Percentiles rank a stretch among this genome's conserved stretches.
phyloP scores from a whole-genome alignment of 257 asterid species.

The Nicotiana tabacum region DNA sequence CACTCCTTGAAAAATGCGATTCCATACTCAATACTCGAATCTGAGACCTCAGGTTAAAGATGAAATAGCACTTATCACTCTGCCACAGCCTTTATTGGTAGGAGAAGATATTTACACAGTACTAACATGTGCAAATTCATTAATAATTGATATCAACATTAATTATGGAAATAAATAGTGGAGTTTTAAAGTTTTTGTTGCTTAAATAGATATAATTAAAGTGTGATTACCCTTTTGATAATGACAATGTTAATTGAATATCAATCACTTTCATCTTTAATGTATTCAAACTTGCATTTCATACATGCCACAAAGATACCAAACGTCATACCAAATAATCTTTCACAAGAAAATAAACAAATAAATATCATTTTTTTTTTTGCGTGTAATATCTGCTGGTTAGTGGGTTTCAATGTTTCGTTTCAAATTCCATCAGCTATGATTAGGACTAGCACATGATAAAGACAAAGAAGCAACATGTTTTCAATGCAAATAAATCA shows the following conservation, averaged over 20 bases:
- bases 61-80: too few relatives aligned
- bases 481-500: not conserved
- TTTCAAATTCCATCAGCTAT: not conserved
- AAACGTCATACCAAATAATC: not conserved
- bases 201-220: not conserved
- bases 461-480: not conserved
- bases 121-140: not conserved
- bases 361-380: not conserved
- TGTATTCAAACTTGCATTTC: not conserved
- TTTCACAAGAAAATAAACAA: not conserved
- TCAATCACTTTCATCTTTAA: not conserved
- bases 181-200: not conserved
- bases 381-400: not conserved
- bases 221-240: not conserved
- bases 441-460: not conserved
- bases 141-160: too few relatives aligned
- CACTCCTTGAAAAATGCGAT: too few relatives aligned
- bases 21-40: too few relatives aligned
- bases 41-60: too few relatives aligned
- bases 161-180: not conserved
- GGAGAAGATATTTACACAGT: not conserved
- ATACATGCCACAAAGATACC: not conserved
- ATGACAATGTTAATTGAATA: not conserved
- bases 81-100: fast-evolving
- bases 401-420: not conserved